Base-by-base conservation (phyloP, 202 grass and related monocot species). In the Thinopyrum obtusiflorum region DNA sequence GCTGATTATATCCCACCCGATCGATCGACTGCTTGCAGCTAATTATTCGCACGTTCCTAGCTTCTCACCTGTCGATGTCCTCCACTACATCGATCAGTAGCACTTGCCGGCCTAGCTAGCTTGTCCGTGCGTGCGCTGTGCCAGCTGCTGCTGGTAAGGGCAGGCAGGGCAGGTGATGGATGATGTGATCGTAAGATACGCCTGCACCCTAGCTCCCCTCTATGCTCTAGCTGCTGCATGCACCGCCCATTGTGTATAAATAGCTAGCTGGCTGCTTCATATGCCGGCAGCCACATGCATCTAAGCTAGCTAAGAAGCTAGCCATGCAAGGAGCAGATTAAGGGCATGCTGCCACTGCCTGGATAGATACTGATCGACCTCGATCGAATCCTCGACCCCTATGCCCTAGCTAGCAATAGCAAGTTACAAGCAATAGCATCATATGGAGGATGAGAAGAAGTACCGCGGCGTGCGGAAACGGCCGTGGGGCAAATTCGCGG, bases 381-480 rank as follows among this genome's bases (percentile, higher is more conserved):
- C 28, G 28, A 29, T 32, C 31, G 31, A 32, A 32, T 32, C 31
- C 31, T 32, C 4, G 31, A 32, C 31, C n/a, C n/a, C n/a, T n/a
- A n/a, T 27, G 40, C 44, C 40, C 21, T 21, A 63, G 49, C 28
- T 35, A 20, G 15, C 65, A 67, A 7, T 65, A 65, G 1, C 65
- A 7, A 1, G 36, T 20, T 32, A n/a, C n/a, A n/a, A 32, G 31
- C 31, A 32, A 32, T n/a, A 27, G n/a, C 31, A 78, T 42, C 44
- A 18, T 0, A 73, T 91, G 89, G 89, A 91, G 31, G 85, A 88
- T 5, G 89, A 91, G 40, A 88, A 85, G 85, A 88, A 84, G 49
- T 94, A 92, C 84, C 90, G 93, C 59, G 93, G 93, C 31, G 93
- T 96, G 84, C 47, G 93, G 65, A 85, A 83, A 64, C 81, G 93